phyloP scores from a whole-genome alignment of 371 early-diverging fungal species.

The Mortierella sp. region DNA sequence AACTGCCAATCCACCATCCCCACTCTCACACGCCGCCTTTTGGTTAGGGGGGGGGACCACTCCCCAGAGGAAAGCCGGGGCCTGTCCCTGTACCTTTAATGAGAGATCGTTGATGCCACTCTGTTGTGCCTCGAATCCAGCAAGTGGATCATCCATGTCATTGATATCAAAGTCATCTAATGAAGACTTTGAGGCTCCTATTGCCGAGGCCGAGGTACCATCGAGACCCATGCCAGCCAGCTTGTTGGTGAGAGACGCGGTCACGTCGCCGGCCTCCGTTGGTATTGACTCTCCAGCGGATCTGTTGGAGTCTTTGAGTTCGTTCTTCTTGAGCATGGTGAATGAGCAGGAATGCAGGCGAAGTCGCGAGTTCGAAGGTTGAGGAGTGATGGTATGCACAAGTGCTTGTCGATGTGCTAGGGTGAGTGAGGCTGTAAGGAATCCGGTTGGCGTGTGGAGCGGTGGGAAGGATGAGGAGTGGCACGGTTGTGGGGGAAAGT shows the following conservation, averaged over 20 bases:
- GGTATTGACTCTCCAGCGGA: conserved; percentile 41
- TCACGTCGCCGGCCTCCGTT: neutral
- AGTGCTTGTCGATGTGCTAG: neutral
- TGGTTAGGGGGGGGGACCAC: neutral
- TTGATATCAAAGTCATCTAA: conserved; percentile 46
- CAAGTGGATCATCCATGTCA: conserved; percentile 53
- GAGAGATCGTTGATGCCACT: conserved; percentile 51
- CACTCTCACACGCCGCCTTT: too few relatives aligned
- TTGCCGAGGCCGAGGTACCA: conserved; percentile 8
- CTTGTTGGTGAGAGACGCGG: conserved; percentile 16
- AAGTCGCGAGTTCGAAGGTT: neutral
- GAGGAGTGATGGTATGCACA: neutral
- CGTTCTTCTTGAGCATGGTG: conserved; percentile 48
- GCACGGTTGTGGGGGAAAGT: neutral
- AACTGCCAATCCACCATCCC: too few relatives aligned
- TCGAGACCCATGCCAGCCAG: conserved; percentile 18
- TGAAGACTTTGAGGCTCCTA: neutral
- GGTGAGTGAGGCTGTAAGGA: neutral
- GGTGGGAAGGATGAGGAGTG: neutral
- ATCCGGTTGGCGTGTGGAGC: neutral
- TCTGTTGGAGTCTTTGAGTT: conserved; percentile 43
- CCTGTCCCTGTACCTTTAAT: conserved; percentile 24
- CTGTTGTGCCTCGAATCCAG: conserved; percentile 53
- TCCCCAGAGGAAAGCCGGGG: neutral
- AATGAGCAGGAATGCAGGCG: neutral